Base-by-base conservation (phyloP, 441 rosid genomes). In the Populus trichocarpa region DNA sequence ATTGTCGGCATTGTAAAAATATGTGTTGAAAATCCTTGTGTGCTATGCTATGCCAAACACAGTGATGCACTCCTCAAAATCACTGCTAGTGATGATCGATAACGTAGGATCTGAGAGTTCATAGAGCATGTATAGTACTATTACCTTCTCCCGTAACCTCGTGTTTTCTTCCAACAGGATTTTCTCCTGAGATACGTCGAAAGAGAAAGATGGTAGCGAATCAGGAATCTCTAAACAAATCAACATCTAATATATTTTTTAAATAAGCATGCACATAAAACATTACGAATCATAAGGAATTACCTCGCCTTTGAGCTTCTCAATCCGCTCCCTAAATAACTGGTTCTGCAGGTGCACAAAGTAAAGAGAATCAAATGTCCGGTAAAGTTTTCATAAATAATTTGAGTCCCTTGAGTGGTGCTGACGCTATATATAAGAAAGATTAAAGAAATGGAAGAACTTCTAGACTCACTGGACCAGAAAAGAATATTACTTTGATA, bases 261-360 rank as follows among this genome's bases (percentile, higher is more conserved):
- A 16, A 22, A 11, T 2, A 38, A 2, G 57, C 57, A 42, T 11
- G 11, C 14, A 8, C 2, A 14, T 5, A 13, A 0, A 67, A 25
- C 69, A 13, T 1, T 2, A 18, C 5, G 11, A n/a, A 70, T 8
- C 67, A 5, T 28, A 67, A 38, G 32, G 14, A 20, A 13, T 72
- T 86, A 95, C 99, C 94, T 87, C 87, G 64, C 80, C 84, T 75
- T 81, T 91, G 32, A 95, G 86, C 84, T 82, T 89, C 85, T 88
- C 89, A 59, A 93, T 88, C 75, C 84, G 89, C 77, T 88, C 93
- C 22, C 59, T 83, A 30, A 88, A 73, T 26, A 93, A 77, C 72
- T 87, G 91, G 66, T 75, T 84, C 97, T 95, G 97, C 68, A 79
- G 18, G 65, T 4, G 25, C 13, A 38, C 16, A 61, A 67, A 75